Base-by-base conservation (phyloP, 768 basidiomycete species). In the Hebeloma cylindrosporum region DNA sequence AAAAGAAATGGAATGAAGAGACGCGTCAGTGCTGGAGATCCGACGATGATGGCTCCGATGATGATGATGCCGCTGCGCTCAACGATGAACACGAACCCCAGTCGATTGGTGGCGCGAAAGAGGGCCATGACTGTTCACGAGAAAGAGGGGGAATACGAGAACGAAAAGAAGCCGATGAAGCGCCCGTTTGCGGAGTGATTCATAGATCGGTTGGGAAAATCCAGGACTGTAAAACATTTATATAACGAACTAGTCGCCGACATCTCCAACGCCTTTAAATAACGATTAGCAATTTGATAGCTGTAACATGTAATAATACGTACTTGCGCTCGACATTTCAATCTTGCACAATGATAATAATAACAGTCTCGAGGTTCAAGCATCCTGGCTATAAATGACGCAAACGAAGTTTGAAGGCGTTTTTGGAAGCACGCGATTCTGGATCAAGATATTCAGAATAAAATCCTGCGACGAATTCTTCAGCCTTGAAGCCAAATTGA, bases 401-500 rank as follows among this genome's bases (percentile, higher is more conserved):
- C 34, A 92, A 74, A 5, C 89, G 80, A 44, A 92, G 65, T 35
- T 80, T 73, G 63, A 90, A 85, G 5, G 88, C 89, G 59, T 92
- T 91, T 64, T 84, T 88, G 4, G 88, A 90, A 3, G 75, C 77
- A 42, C 79, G 77, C 13, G 86, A 87, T 18, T 79, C 68, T 3
- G 78, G 64, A 54, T 83, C 79, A n/a, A 90, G 69, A 60, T 90
- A 90, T 32, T 83, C 74, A 32, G 87, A 83, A 52, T 92, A 92
- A 56, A 92, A 91, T 14, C 85, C 86, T 16, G 78, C 80, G 16
- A 91, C 74, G 47, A 90, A 90, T 58, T 86, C 87, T 64, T 91
- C 88, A 0, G 86, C 85, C 53, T 92, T 91, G 73, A 92, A 90
- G 20, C 89, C 88, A 54, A 92, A 90, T 38, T 80, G 82, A 51